Base-by-base conservation (phyloP, 306 rosid genomes). In the Canavalia gladiata region DNA sequence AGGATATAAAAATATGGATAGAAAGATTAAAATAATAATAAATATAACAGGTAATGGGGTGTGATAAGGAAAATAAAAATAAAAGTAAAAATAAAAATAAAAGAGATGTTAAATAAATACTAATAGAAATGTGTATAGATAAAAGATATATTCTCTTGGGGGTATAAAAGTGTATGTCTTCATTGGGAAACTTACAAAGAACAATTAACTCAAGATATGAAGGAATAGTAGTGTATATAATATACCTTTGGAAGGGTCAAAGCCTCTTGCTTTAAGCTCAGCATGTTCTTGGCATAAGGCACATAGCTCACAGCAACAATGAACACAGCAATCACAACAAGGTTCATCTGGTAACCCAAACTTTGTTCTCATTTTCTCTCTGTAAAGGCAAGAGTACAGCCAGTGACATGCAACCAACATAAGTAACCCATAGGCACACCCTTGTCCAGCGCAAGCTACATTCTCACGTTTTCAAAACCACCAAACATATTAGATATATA, bases 271-370 rank as follows among this genome's bases (percentile, higher is more conserved):
- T 73, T 85, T 85, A 5, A 88, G 86, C 56, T 88, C 86, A 1
- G 72, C 82, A 18, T 88, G 87, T 77, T 88, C 75, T 76, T 88
- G 89, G 80, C 89, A 88, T 7, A 88, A 79, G 10, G 86, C 87
- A 52, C 87, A 88, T 9, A 79, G 0, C 0, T 49, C 75, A 41
- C 87, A 85, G 63, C 85, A 83, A 50, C 8, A 83, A 41, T 28
- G 78, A 52, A 83, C 87, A 45, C 89, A 88, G 30, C 87, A 85
- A 77, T 88, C 89, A 12, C 77, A 51, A n/a, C 88, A 85, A 6
- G 91, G 86, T 57, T 88, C 84, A 9, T 67, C 79, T 4, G 80
- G 82, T 68, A 88, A 55, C 42, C 73, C 82, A 67, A 35, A 85
- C 45, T 80, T 88, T 18, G 55, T 1, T 18, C 90, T 72, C 41